A percentile compares a stretch with the other conserved stretches of the same genome.
These are phyloP conservation scores for Staphylotrichum longicolle DNA, from an alignment of 495 filamentous ascomycete genomes.

Conservation along the genomic window DNA sequence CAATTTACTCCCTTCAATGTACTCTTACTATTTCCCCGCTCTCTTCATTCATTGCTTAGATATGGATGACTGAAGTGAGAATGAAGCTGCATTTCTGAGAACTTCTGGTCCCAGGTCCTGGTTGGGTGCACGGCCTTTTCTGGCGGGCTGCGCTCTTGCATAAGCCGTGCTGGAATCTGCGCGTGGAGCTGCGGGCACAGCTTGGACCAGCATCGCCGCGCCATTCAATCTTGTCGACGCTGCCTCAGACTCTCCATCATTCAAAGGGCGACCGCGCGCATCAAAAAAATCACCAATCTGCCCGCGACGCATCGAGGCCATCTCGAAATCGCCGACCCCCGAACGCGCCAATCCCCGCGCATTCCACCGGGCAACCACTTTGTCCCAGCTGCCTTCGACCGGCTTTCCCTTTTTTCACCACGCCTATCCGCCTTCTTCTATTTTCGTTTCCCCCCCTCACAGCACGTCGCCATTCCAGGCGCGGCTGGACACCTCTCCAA, in stretches of 20 bases:
- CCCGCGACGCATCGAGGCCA: constrained; percentile 52
- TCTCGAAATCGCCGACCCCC: constrained; percentile 44
- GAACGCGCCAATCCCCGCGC: constrained; percentile 43
- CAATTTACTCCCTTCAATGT: no score
- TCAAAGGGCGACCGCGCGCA: constrained; percentile 50
- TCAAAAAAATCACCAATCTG: constrained; percentile 56
- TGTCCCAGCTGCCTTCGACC: constrained; percentile 27
- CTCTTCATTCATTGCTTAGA: no score
- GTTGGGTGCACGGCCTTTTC: no score
- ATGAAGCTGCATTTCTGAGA: neutral
- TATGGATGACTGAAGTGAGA: no score
- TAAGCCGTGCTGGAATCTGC: constrained; percentile 33
- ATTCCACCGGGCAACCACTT: constrained; percentile 29
- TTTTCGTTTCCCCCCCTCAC: constrained; percentile 27
- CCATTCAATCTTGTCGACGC: constrained; percentile 43
- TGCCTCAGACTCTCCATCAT: constrained; percentile 55
- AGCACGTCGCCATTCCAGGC: constrained; percentile 22
- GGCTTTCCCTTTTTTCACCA: constrained; percentile 34
- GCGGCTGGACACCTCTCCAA: constrained; percentile 27
- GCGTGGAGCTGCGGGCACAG: constrained; percentile 32
- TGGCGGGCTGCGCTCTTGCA: constrained; percentile 12
- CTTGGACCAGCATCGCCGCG: constrained; percentile 42
- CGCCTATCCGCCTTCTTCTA: constrained; percentile 30
- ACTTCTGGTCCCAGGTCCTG: no score
- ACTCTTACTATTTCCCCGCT: no score